Conservation (phyloP, 2,329 filamentous ascomycete genomes). For the Phialophora tarda region DNA sequence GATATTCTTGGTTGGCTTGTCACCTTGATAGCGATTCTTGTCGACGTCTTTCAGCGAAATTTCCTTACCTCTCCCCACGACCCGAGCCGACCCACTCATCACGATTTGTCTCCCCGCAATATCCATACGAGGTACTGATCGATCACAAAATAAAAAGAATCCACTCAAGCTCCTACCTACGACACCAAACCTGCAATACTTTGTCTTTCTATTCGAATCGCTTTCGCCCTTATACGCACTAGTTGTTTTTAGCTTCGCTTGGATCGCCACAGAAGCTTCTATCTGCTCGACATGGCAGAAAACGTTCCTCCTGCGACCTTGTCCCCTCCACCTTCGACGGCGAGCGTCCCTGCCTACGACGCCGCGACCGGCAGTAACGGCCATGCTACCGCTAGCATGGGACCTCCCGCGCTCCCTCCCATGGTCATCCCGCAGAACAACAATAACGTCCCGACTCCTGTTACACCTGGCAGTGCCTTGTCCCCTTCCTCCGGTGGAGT, state of each 20-base stretch:
- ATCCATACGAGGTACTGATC: slow-evolving; percentile 21
- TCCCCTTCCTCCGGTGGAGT: slow-evolving; percentile 85
- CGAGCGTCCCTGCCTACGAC: slow-evolving; percentile 74
- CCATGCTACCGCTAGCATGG: slow-evolving; percentile 64
- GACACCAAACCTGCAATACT: slow-evolving; percentile 15
- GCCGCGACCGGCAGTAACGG: slow-evolving; percentile 73
- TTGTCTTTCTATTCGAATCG: slow-evolving; percentile 12
- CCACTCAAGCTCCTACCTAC: slow-evolving; percentile 22
- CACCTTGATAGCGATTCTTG: slow-evolving; percentile 37
- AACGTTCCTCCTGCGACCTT: slow-evolving; percentile 67
- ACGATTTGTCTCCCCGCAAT: slow-evolving; percentile 18
- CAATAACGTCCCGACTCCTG: slow-evolving; percentile 90
- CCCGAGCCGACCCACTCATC: slow-evolving; percentile 14
- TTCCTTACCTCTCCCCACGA: slow-evolving; percentile 28
- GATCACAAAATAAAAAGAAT: slow-evolving; percentile 17
- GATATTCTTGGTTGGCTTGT: slow-evolving; percentile 35
- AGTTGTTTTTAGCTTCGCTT: slow-evolving; percentile 25
- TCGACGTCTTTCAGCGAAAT: slow-evolving; percentile 30
- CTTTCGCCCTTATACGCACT: slow-evolving; percentile 9
- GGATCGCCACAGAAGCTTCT: slow-evolving; percentile 21
- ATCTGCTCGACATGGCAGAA: slow-evolving; percentile 71
- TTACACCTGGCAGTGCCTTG: slow-evolving; percentile 80
- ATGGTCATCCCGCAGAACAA: slow-evolving; percentile 92
- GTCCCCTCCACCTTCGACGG: slow-evolving; percentile 69
- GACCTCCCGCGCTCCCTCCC: slow-evolving; percentile 82